Evolutionary conservation across 805 yeast species (phyloP).

Genomic region (Sugiyamaella lignohabitans): DNA sequence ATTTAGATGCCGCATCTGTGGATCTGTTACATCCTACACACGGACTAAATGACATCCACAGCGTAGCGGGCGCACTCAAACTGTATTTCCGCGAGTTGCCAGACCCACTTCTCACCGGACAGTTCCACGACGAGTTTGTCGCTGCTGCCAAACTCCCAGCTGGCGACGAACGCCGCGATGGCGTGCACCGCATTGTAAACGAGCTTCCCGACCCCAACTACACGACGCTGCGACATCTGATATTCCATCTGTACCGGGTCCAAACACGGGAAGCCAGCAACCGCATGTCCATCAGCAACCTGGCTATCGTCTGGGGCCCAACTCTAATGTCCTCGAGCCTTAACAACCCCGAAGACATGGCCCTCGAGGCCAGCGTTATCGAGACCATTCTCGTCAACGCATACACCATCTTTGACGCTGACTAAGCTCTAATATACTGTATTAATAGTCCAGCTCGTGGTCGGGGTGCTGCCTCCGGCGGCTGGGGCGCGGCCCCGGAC

Average conservation of each 20-base stretch:
- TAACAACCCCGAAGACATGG: conserved; percentile 63
- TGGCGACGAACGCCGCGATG: conserved; percentile 56
- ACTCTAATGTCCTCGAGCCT: conserved; percentile 66
- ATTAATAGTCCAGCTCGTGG: too few species aligned
- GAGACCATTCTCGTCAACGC: conserved; percentile 83
- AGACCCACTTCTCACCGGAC: conserved; percentile 71
- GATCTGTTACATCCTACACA: conserved; percentile 49
- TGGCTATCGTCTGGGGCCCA: conserved; percentile 95
- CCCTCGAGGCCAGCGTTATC: conserved; percentile 67
- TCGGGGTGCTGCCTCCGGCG: too few species aligned
- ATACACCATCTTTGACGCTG: conserved; percentile 70
- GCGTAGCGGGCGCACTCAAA: conserved; percentile 83
- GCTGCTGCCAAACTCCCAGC: conserved; percentile 66
- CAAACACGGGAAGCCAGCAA: conserved; percentile 55
- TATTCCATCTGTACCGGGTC: conserved; percentile 79
- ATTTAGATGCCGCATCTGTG: conserved; percentile 51
- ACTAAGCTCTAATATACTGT: too few species aligned
- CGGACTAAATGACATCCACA: conserved; percentile 71
- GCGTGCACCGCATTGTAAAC: conserved; percentile 78
- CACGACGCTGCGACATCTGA: conserved; percentile 76
- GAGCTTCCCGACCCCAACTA: conserved; percentile 92
- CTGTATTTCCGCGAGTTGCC: conserved; percentile 79
- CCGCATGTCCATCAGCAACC: conserved; percentile 73
- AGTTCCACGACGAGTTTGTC: conserved; percentile 54
- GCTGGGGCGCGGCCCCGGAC: too few species aligned